phyloP scores from a whole-genome alignment of 2,329 filamentous ascomycete species.

The Alternaria infectoria region DNA sequence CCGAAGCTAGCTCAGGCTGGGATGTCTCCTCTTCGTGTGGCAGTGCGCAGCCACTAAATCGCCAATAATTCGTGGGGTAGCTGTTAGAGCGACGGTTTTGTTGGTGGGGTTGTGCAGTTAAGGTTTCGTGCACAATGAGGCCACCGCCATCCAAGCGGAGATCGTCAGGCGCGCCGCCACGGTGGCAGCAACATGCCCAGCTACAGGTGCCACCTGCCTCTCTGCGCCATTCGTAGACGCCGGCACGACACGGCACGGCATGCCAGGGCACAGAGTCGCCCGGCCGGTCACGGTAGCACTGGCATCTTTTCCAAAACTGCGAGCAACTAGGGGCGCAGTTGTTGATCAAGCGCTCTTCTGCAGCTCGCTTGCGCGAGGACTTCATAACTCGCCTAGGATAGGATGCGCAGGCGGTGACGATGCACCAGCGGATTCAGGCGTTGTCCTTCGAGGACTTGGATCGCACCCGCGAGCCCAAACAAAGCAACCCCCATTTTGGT shows the following conservation, averaged over 20 bases:
- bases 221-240: too few species aligned
- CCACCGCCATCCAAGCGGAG: neutral
- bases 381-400: neutral
- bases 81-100: neutral
- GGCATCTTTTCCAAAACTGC: neutral
- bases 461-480: neutral
- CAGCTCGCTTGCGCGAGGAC: neutral
- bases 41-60: neutral
- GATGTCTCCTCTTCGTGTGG: neutral
- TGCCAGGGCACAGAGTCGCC: neutral
- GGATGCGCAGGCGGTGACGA: neutral
- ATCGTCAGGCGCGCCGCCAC: neutral
- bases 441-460: accelerated
- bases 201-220: too few species aligned
- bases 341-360: neutral
- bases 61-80: neutral
- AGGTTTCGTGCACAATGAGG: neutral
- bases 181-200: too few species aligned
- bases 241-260: neutral
- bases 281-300: neutral
- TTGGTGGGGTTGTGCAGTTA: neutral
- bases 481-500: neutral
- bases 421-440: neutral
- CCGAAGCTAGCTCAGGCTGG: neutral
- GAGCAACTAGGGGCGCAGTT: neutral